Evolutionary conservation across 2,329 filamentous ascomycete genomes (phyloP).

Genomic region (Sporothrix brasiliensis): DNA sequence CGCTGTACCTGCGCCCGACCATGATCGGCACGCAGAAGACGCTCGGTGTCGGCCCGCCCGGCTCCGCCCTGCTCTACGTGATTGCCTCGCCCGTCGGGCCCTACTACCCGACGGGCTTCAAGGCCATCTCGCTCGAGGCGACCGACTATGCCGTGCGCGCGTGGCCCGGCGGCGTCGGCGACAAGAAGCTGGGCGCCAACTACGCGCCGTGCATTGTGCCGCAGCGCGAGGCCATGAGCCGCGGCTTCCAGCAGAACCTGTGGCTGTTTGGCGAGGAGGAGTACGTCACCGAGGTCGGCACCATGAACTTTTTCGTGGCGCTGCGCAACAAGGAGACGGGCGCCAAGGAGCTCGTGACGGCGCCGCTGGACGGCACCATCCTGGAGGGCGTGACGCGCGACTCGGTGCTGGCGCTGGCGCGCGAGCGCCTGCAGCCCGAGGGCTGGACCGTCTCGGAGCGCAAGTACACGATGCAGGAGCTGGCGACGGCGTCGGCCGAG

Average conservation of each 20-base stretch:
- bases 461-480: conserved; percentile 87
- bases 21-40: conserved; percentile 97
- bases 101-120: conserved; percentile 98
- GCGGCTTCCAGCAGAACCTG: conserved; percentile 96
- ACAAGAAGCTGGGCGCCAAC: conserved; percentile 98
- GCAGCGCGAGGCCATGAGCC: conserved; percentile 84
- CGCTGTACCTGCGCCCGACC: conserved; percentile 90
- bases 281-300: conserved; percentile 94
- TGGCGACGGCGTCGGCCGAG: conserved; percentile 78
- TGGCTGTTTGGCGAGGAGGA: conserved; percentile 97
- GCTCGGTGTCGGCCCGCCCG: conserved; percentile 88
- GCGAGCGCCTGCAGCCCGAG: conserved; percentile 78
- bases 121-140: conserved; percentile 91
- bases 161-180: conserved; percentile 95
- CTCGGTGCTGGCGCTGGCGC: conserved; percentile 82
- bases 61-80: conserved; percentile 87
- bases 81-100: conserved; percentile 96
- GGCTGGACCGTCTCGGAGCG: conserved; percentile 89
- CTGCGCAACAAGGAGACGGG: conserved; percentile 84
- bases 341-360: conserved; percentile 90
- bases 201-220: conserved; percentile 99
- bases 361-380: conserved; percentile 94
- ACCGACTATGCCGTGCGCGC: conserved; percentile 96
- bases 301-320: conserved; percentile 96
- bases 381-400: conserved; percentile 93